Base-by-base conservation (phyloP, 768 basidiomycete genomes). In the Phanerochaete carnosa region DNA sequence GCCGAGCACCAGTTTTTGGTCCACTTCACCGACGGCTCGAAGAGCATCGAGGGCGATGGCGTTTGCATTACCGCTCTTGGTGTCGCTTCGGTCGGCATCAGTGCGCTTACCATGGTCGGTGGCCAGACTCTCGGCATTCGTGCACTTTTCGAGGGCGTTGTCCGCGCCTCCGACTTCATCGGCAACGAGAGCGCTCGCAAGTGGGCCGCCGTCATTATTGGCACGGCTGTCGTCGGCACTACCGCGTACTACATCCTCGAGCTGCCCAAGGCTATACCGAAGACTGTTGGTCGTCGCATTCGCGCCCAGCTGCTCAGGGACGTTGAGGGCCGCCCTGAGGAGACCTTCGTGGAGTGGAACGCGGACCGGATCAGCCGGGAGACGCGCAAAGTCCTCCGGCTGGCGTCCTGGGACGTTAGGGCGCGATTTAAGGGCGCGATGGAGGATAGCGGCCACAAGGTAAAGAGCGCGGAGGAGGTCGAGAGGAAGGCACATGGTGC, bases 301-400 rank as follows among this genome's bases (percentile, higher is more conserved):
- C 83, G 83, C 62, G 78, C 84, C 2, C 81, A 86, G 2, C 80
- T 97, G 8, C 68, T 80, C 16, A 77, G 78, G 46, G 79, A 79
- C 30, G 77, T 72, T 25, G 75, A 78, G 22, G 81, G 81, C 25
- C 74, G 77, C 33, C 82, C 84, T 50, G 79, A 85, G 55, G 69
- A 71, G n/a, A 72, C 78, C 30, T 94, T 88, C 68, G 81, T 89
- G 30, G 83, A 87, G 58, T 78, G 75, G 1, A 88, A 98, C 69
- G 81, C 84, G 1, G 80, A 77, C 45, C 80, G 96, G 23, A 81
- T 98, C 43, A 77, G 85, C 55, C 79, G 86, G 37, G 96, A 98
- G 81, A 92, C 94, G 25, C 83, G 96, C 67, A 98, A 98, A 77
- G 96, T 99, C 49, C 76, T 99, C 61, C 80, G 95, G 51, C 73